Percentiles rank a stretch among this genome's conserved stretches.
Conservation (phyloP, 164 flowering plant genomes). For the Sedum album region DNA sequence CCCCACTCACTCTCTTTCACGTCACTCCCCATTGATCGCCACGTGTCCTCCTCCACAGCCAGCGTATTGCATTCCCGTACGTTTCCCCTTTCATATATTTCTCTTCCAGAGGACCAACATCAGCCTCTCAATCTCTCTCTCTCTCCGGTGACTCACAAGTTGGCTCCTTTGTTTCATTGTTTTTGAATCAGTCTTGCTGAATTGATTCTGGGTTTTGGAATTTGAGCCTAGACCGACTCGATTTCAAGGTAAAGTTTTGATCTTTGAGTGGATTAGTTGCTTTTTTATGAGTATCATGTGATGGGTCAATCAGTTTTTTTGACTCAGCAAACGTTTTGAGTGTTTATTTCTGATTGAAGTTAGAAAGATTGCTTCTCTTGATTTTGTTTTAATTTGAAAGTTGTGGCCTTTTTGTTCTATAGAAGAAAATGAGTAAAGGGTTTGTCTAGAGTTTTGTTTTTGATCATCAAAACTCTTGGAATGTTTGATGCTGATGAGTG, state of each 20-base stretch:
- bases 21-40: not conserved
- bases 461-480: not conserved
- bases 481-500: not conserved
- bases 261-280: not conserved
- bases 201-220: not conserved
- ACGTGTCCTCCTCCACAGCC: conserved; percentile 7
- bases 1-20: not conserved
- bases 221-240: not conserved
- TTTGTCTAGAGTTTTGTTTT: not conserved
- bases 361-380: not conserved
- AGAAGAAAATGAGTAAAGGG: not conserved
- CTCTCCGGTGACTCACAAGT: not conserved
- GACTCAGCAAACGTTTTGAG: not conserved
- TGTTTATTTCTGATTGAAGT: conserved; percentile 1
- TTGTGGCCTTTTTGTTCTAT: not conserved
- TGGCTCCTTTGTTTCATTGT: not conserved
- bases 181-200: not conserved
- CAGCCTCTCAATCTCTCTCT: not conserved
- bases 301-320: not conserved
- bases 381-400: not conserved
- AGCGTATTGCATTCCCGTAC: not conserved
- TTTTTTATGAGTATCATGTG: not conserved
- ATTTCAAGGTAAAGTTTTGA: conserved; percentile 5
- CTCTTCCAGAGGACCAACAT: not conserved
- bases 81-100: conserved; percentile 4